These are phyloP conservation scores for Corchorus olitorius DNA, from an alignment of 345 rosid genomes.

Conservation along the genomic window DNA sequence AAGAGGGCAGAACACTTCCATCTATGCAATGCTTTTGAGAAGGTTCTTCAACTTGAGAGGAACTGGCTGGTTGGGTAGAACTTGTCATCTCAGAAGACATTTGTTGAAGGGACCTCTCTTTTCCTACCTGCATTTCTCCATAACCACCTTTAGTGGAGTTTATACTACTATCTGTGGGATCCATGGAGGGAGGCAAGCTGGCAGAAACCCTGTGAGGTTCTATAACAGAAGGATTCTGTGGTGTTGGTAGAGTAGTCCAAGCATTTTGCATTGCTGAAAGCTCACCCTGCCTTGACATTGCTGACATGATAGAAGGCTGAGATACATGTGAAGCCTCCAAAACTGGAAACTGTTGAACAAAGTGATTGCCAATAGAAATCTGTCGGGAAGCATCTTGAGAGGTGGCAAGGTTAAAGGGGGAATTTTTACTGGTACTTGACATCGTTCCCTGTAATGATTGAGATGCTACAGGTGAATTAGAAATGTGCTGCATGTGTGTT, in stretches of 20 bases:
- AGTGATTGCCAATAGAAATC: conserved; percentile 10
- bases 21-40: conserved; percentile 18
- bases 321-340: conserved; percentile 35
- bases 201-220: conserved; percentile 23
- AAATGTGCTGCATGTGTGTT: conserved; percentile 25
- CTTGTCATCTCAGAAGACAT: conserved; percentile 24
- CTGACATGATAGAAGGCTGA: conserved; percentile 27
- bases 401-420: conserved; percentile 22
- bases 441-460: conserved; percentile 26
- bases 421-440: conserved; percentile 26
- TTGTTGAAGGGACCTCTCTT: conserved; percentile 28
- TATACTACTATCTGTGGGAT: conserved; percentile 25
- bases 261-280: conserved; percentile 29
- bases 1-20: conserved; percentile 21
- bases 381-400: conserved; percentile 26
- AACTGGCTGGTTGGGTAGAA: conserved; percentile 22
- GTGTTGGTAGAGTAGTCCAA: conserved; percentile 40
- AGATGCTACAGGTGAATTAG: conserved; percentile 25
- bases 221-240: conserved; percentile 25
- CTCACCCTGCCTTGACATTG: conserved; percentile 31
- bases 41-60: conserved; percentile 24
- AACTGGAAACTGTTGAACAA: conserved; percentile 39
- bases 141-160: conserved; percentile 25
- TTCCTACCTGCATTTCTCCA: conserved; percentile 18
- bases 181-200: conserved; percentile 21